These are phyloP conservation scores for Capniomyces stellatus DNA, from an alignment of 371 early-diverging fungal species.

Conservation along the genomic window DNA sequence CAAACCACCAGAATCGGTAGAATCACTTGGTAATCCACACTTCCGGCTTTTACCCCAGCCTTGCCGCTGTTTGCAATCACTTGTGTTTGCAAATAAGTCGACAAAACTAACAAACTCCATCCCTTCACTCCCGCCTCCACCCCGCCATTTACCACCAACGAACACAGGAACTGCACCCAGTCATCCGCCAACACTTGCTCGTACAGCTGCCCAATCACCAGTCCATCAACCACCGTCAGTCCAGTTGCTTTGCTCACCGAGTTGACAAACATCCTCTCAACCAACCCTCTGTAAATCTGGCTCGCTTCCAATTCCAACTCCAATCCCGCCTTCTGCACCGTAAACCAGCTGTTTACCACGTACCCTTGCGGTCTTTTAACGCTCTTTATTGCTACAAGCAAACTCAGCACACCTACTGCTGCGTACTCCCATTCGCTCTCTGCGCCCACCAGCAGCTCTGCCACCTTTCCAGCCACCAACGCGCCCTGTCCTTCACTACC, in stretches of 20 bases:
- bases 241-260: conserved; percentile 4
- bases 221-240: conserved; percentile 18
- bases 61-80: conserved; percentile 6
- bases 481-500: conserved; percentile 15
- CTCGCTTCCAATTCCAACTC: too few relatives aligned
- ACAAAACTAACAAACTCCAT: conserved; percentile 42
- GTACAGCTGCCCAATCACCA: conserved; percentile 33
- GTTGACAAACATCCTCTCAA: conserved; percentile 6
- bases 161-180: conserved; percentile 41
- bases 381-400: too few relatives aligned
- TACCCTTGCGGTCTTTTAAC: too few relatives aligned
- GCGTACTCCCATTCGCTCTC: not conserved
- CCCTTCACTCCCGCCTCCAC: conserved; percentile 24
- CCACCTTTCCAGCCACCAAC: conserved; percentile 17
- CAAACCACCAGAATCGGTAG: conserved; percentile 54
- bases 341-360: too few relatives aligned
- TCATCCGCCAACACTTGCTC: conserved; percentile 31
- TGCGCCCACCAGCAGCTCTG: not conserved
- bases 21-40: conserved; percentile 57
- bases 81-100: conserved; percentile 21
- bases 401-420: too few relatives aligned
- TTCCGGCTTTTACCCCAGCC: not conserved
- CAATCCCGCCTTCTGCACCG: too few relatives aligned
- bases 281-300: too few relatives aligned
- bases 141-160: conserved; percentile 33